Evolutionary conservation across 2,329 filamentous ascomycete genomes (phyloP), one percentile per base, ranked within the genome.

Genomic region (Trichophyton schoenleinii): DNA sequence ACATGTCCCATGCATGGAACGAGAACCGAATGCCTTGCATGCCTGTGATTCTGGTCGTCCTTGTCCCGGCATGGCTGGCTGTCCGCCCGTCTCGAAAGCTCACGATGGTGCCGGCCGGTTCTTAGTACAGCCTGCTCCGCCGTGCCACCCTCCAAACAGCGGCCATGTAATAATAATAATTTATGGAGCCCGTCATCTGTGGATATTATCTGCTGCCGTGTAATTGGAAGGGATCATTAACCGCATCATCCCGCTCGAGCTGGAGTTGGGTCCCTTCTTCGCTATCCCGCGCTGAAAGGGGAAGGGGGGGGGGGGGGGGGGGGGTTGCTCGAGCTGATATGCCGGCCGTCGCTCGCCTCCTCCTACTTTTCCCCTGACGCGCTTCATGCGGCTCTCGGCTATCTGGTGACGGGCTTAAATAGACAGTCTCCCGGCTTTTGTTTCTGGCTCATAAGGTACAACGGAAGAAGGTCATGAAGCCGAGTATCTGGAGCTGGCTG

Each of bases 351-450:
- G 6, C 20, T 22, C 18, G n/a, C 46, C 46, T 49, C 46, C 46
- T 49, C 20, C 18, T 28, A 3, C 20, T 9, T 28, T 18, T 28
- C 49, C 49, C 49, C 28, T 31, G 49, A 13, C 22, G 49, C 49
- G 49, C 49, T 53, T 13, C 49, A 53, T 53, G 49, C 49, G 49
- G 49, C 49, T 53, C 49, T 53, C 49, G 49, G 22, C 13, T 48
- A 22, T 20, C 20, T 9, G 9, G 9, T 48, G n/a, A 11, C 11
- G 44, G n/a, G 20, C 28, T 53, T 31, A 53, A 53, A 53, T 31
- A 53, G 46, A 49, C 18, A 13, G 46, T 11, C 46, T 5, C 34
- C 18, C 9, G 18, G 8, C 18, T 49, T 8, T 48, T 22, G 8
- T 48, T 48, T 11, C 18, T 20, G 34, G 22, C 6, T 28, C 49